Evolutionary conservation across 208 protist species (phyloP).

Genomic region (Crithidia acanthocephali): DNA sequence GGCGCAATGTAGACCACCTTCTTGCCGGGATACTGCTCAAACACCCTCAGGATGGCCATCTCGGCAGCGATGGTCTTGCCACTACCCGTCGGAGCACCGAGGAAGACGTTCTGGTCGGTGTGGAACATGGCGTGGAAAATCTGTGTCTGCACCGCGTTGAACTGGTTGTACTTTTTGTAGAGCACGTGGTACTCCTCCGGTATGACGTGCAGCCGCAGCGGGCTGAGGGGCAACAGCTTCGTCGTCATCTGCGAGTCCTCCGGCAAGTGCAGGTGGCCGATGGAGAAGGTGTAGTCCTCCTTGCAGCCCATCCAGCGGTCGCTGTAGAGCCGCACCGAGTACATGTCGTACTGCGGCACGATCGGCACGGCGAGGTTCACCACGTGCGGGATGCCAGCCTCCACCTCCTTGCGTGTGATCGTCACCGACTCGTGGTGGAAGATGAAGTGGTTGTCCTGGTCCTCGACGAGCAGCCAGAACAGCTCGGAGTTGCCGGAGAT

Average conservation of each 20-base stretch:
- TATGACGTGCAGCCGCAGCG: conserved; percentile 93
- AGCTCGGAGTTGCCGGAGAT: conserved; percentile 94
- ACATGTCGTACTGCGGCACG: conserved; percentile 97
- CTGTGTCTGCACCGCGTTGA: conserved; percentile 99
- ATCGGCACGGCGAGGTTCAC: conserved; percentile 97
- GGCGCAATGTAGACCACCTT: conserved; percentile 99
- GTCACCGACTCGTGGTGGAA: conserved; percentile 88
- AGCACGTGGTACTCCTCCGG: conserved; percentile 84
- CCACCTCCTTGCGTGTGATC: conserved; percentile 88
- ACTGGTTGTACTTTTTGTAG: conserved; percentile 95
- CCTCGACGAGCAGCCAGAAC: conserved; percentile 98
- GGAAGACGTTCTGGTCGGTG: conserved; percentile 98
- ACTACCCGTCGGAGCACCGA: conserved; percentile 98
- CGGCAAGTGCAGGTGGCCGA: conserved; percentile 96
- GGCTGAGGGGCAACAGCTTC: conserved; percentile 95
- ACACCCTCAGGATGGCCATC: conserved; percentile 97
- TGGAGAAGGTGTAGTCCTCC: conserved; percentile 91
- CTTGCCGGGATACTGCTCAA: conserved; percentile 84
- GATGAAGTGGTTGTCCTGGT: conserved; percentile 96
- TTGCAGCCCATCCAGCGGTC: conserved; percentile 95
- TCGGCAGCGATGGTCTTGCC: conserved; percentile 99
- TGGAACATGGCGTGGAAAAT: conserved; percentile 99
- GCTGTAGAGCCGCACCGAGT: conserved; percentile 95
- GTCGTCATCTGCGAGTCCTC: conserved; percentile 95
- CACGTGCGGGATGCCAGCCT: conserved; percentile 71